phyloP scores from a whole-genome alignment of 2,329 filamentous ascomycete species.

The Nigrospora oryzae region DNA sequence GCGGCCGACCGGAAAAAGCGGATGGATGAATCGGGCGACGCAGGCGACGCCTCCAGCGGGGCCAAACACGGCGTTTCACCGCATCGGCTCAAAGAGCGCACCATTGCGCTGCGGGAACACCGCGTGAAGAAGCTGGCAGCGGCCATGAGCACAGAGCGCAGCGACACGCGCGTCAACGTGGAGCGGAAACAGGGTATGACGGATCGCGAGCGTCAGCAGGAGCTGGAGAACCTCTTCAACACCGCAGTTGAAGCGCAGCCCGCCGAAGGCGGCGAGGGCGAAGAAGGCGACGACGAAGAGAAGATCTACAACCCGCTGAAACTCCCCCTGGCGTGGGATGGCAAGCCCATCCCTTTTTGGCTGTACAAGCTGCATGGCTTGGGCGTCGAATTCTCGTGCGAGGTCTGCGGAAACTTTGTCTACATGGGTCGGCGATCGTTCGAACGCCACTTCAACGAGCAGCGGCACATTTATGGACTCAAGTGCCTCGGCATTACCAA shows the following conservation, averaged over 20 bases:
- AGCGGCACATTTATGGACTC: slow-evolving; percentile 83
- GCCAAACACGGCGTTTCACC: slow-evolving; percentile 24
- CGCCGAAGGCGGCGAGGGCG: slow-evolving; percentile 46
- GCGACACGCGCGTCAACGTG: slow-evolving; percentile 87
- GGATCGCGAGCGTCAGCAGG: slow-evolving; percentile 87
- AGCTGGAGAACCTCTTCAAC: slow-evolving; percentile 76
- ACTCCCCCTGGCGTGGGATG: slow-evolving; percentile 92
- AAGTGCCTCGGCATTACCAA: slow-evolving; percentile 93
- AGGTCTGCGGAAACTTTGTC: slow-evolving; percentile 97
- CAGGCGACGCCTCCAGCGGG: slow-evolving; percentile 17
- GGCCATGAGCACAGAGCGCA: slow-evolving; percentile 77
- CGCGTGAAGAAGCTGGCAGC: slow-evolving; percentile 71
- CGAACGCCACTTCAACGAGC: slow-evolving; percentile 97
- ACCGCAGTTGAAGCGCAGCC: slow-evolving; percentile 34
- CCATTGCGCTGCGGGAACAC: slow-evolving; percentile 82
- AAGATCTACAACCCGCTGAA: slow-evolving; percentile 97
- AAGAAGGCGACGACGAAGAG: slow-evolving; percentile 72
- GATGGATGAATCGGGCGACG: slow-evolving; percentile 26
- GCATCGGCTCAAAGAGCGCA: slow-evolving; percentile 73
- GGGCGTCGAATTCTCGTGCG: slow-evolving; percentile 89
- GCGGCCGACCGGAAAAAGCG: slow-evolving; percentile 55
- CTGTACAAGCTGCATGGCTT: slow-evolving; percentile 94
- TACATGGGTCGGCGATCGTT: slow-evolving; percentile 96
- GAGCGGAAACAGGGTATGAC: slow-evolving; percentile 98
- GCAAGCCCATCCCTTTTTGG: slow-evolving; percentile 98